These are phyloP conservation scores for Candida tetrigidarum DNA, from an alignment of 1,139 yeast species.

Conservation along the genomic window DNA sequence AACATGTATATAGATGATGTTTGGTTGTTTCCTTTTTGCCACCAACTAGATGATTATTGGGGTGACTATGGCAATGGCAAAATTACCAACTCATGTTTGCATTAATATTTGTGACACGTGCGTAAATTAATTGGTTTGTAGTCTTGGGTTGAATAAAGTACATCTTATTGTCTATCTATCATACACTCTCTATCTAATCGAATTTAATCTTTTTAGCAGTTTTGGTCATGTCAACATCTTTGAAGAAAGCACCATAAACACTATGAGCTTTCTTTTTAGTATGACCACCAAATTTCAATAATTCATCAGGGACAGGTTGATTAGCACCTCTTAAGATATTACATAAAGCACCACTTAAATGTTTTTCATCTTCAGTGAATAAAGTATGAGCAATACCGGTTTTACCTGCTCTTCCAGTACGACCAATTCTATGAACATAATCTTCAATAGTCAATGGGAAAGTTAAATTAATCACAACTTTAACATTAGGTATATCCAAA, in stretches of 20 bases:
- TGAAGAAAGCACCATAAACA: constrained; percentile 95
- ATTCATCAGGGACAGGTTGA: constrained; percentile 96
- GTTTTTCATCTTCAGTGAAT: constrained; percentile 97
- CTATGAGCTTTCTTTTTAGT: constrained; percentile 97
- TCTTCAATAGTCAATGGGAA: constrained; percentile 98
- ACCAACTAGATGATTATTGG: not conserved
- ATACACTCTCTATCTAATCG: too few relatives aligned
- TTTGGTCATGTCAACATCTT: constrained; percentile 84
- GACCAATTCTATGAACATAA: constrained; percentile 96
- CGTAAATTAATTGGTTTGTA: too few relatives aligned
- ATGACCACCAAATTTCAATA: constrained; percentile 94
- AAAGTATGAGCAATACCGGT: constrained; percentile 93
- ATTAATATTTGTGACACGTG: too few relatives aligned
- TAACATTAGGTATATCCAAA: constrained; percentile 95
- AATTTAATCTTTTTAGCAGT: constrained; percentile 94
- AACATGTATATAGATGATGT: too few relatives aligned
- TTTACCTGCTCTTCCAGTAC: constrained; percentile 99
- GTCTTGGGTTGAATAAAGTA: too few relatives aligned
- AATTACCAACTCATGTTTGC: too few relatives aligned
- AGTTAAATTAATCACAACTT: constrained; percentile 92
- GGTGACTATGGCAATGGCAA: too few relatives aligned
- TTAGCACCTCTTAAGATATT: constrained; percentile 92
- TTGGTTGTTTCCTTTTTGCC: not conserved
- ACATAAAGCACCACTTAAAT: constrained; percentile 91
- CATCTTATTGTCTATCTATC: not conserved